Evolutionary conservation across 176 grass and related monocot genomes (phyloP), one percentile per base, ranked within the genome.

Genomic region (Melocanna baccifera): DNA sequence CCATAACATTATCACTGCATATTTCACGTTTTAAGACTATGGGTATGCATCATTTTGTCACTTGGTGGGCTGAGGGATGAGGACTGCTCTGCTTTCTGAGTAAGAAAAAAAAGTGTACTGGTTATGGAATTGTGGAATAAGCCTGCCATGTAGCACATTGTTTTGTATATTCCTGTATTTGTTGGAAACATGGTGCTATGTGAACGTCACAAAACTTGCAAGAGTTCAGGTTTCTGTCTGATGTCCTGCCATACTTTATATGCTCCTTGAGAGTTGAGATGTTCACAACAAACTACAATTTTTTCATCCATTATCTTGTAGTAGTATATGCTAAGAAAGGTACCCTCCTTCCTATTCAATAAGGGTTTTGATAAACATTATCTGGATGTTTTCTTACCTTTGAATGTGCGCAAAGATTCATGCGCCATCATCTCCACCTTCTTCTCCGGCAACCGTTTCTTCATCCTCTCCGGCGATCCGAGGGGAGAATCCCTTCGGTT

Each of bases 81-180:
- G 36, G 20, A 12, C 62, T 70, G 53, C 22, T 73, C 5, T 65
- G 7, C 15, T 67, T 81, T 56, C 28, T 46, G 30, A 73, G 50
- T 12, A 30, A 51, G 42, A 26, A 32, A 53, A 32, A 53, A 64
- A 61, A 26, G 10, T 26, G 25, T 65, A 72, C 79, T 61, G 47
- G 29, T 12, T 40, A 7, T 66, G 74, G 40, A 63, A 62, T 52
- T 23, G 30, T 78, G 30, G 48, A 83, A 91, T 88, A 91, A 91
- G 3, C 12, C 7, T 68, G 48, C 51, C 20, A 9, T 82, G 34
- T 9, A 22, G 58, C 67, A 26, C 9, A 50, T 59, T 78, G n/a
- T 69, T 87, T 37, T 87, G 80, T 88, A 78, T 37, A 73, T 67
- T 77, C 25, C 22, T 88, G 64, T 77, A 77, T 77, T 32, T 70